These are phyloP conservation scores for Houttuynia cordata DNA, from an alignment of 164 flowering plant species.

Conservation along the genomic window DNA sequence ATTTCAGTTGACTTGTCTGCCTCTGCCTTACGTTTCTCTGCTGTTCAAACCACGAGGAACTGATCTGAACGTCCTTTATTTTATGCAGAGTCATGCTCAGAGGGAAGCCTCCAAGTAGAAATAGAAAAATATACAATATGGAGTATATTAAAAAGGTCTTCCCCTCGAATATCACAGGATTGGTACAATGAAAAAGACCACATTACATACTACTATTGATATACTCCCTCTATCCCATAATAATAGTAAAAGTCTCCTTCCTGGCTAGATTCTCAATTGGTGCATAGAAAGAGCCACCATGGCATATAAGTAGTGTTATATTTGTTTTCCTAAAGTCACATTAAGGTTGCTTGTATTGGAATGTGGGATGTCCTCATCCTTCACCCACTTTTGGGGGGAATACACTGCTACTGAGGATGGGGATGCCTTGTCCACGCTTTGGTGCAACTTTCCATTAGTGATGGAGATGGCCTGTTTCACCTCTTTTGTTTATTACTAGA, in stretches of 20 bases:
- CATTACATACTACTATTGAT: neutral
- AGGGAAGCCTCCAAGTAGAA: neutral
- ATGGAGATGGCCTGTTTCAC: constrained; percentile 6
- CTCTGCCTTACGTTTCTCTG: neutral
- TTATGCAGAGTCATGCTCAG: neutral
- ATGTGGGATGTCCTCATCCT: constrained; percentile 10
- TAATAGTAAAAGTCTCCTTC: no score
- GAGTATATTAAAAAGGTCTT: neutral
- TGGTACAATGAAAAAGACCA: neutral
- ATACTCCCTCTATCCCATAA: no score
- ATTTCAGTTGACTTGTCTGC: constrained; percentile 4
- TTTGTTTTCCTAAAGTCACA: neutral
- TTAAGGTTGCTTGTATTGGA: constrained; percentile 7
- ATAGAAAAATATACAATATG: neutral
- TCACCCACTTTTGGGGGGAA: constrained; percentile 8
- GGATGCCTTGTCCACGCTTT: constrained; percentile 4
- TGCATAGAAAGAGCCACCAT: no score
- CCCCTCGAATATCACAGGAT: constrained; percentile 4
- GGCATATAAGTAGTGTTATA: neutral
- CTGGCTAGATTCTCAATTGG: no score
- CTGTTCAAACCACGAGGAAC: neutral
- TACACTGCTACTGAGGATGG: constrained; percentile 5
- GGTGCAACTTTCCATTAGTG: neutral
- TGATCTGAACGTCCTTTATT: neutral
- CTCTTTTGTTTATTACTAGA: neutral